These are phyloP conservation scores for Euphorbia celastroides DNA, from an alignment of 441 rosid species.

Conservation along the genomic window DNA sequence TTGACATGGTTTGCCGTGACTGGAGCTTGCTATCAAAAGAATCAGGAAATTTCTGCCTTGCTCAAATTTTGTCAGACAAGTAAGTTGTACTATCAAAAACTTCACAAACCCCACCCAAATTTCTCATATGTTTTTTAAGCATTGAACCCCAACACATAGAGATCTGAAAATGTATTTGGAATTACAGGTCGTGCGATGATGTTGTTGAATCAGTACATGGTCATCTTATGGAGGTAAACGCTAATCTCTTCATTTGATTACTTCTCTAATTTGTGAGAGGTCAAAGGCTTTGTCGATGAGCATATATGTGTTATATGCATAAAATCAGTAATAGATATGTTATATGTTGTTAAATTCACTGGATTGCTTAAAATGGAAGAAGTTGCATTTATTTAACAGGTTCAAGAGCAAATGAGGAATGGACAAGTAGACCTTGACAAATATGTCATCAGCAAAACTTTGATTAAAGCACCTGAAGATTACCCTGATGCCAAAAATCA, in stretches of 20 bases:
- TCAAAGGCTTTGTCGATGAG: neutral
- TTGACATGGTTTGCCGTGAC: slow-evolving; percentile 99
- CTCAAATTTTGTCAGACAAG: slow-evolving; percentile 90
- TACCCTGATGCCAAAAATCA: slow-evolving; percentile 96
- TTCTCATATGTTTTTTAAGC: neutral
- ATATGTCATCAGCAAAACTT: slow-evolving; percentile 84
- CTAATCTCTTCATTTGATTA: neutral
- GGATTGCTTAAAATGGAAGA: slow-evolving; percentile 12
- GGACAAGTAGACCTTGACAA: slow-evolving; percentile 89
- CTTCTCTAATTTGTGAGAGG: neutral
- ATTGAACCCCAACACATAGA: slow-evolving; percentile 10
- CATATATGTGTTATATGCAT: neutral
- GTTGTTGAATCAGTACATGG: slow-evolving; percentile 84
- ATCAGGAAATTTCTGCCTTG: slow-evolving; percentile 78
- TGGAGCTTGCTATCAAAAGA: slow-evolving; percentile 98
- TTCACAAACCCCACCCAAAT: neutral
- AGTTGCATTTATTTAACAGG: slow-evolving; percentile 44
- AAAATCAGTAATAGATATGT: neutral
- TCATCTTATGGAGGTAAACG: slow-evolving; percentile 72
- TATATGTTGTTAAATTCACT: neutral
- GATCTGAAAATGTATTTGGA: slow-evolving; percentile 11
- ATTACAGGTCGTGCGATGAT: slow-evolving; percentile 83
- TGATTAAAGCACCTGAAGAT: slow-evolving; percentile 92
- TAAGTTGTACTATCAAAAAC: slow-evolving; percentile 22
- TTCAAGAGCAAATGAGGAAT: slow-evolving; percentile 85